Conservation (phyloP, 2,329 filamentous ascomycete genomes). For the Ophiostoma triangulosporum region DNA sequence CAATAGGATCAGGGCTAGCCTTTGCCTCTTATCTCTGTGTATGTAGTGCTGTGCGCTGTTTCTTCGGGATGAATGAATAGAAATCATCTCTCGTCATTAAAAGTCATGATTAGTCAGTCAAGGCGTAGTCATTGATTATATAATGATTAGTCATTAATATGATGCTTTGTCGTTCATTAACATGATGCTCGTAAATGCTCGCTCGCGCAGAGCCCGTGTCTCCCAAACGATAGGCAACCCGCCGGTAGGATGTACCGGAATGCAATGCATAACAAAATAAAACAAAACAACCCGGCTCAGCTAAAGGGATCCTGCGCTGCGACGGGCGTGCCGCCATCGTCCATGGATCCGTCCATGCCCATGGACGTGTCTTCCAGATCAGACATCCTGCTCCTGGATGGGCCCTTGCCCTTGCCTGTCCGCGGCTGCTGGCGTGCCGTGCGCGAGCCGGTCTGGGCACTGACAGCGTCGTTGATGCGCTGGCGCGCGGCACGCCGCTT, state of each 20-base stretch:
- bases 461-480: conserved; percentile 11
- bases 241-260: background rate
- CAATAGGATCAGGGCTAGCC: too few species aligned
- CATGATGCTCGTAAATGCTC: background rate
- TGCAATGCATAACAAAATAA: background rate
- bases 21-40: too few species aligned
- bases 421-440: conserved; percentile 14
- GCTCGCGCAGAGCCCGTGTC: too few species aligned
- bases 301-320: conserved; percentile 3
- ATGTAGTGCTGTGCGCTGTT: too few species aligned
- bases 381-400: conserved; percentile 19
- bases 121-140: too few species aligned
- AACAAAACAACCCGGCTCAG: background rate
- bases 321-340: conserved; percentile 9
- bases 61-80: too few species aligned
- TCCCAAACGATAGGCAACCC: background rate
- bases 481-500: conserved; percentile 31
- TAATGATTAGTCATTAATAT: too few species aligned
- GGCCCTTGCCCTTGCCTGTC: conserved; percentile 32
- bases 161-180: background rate
- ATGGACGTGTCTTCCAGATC: background rate
- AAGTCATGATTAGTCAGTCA: too few species aligned
- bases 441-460: conserved; percentile 7
- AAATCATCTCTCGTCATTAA: too few species aligned
- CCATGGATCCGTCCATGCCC: background rate